phyloP scores from a whole-genome alignment of 1,284 basidiomycete genomes.

The Marasmius sp. region DNA sequence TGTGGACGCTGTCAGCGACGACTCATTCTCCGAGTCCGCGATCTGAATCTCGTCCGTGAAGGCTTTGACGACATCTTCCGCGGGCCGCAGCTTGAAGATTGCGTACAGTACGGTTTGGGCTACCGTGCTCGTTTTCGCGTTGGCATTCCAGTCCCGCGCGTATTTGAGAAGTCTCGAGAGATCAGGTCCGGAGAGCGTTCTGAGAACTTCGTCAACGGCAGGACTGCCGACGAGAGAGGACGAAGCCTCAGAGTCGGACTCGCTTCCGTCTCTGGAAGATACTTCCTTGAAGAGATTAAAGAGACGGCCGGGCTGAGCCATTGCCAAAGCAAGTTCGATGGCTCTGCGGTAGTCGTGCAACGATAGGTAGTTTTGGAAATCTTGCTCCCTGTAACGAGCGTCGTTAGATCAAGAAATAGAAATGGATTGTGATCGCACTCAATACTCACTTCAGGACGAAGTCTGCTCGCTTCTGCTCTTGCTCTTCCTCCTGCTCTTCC shows the following conservation, averaged over 20 bases:
- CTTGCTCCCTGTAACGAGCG: constrained; percentile 75
- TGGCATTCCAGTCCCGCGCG: constrained; percentile 93
- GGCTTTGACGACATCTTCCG: constrained; percentile 73
- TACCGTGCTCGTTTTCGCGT: constrained; percentile 80
- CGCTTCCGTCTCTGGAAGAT: constrained; percentile 20
- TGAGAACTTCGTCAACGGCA: constrained; percentile 82
- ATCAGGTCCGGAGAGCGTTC: constrained; percentile 68
- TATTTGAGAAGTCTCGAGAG: constrained; percentile 83
- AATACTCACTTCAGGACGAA: constrained; percentile 73
- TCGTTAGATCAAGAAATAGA: background rate
- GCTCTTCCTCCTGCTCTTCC: constrained; percentile 73
- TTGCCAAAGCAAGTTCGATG: constrained; percentile 86
- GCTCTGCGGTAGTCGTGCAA: constrained; percentile 91
- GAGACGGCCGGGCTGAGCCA: constrained; percentile 91
- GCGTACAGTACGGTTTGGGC: constrained; percentile 88
- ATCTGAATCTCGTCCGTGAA: constrained; percentile 50
- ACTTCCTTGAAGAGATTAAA: constrained; percentile 75
- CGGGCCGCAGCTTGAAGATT: constrained; percentile 72
- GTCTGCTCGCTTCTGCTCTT: constrained; percentile 68
- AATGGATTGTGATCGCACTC: background rate
- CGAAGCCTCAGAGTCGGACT: constrained; percentile 16
- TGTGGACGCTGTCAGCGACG: constrained; percentile 1
- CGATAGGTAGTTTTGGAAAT: constrained; percentile 88
- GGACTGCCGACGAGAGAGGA: constrained; percentile 61
- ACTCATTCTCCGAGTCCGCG: constrained; percentile 27